Evolutionary conservation across 2,329 filamentous ascomycete genomes (phyloP), one percentile per base, ranked within the genome.

Genomic region (Pyrenochaeta sp.): DNA sequence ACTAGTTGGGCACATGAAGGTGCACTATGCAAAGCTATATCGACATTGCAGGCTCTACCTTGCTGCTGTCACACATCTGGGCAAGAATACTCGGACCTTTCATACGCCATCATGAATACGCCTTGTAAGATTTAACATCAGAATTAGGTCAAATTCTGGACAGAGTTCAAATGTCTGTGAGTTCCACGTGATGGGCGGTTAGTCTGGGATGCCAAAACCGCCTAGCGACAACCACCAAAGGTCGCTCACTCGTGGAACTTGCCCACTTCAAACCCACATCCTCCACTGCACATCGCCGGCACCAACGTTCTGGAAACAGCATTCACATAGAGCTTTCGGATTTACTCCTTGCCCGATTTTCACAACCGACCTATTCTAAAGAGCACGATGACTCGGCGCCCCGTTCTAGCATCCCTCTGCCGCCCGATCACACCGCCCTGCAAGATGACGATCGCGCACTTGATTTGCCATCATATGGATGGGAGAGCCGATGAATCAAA

Each of bases 351-450:
- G 3, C 30, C 6, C 41, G 20, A 47, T 14, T 15, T n/a, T 31
- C 29, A 31, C 29, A 17, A 18, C 30, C n/a, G 35, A 31, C 31
- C 37, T 18, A 30, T 23, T 31, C 14, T 32, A 31, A 43, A 39
- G 17, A 20, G 23, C 30, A 54, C 58, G 33, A 60, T 53, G 47
- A 41, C 47, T 39, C 29, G 43, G n/a, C 33, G 23, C 49, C 44
- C 48, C 49, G 56, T 49, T 39, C 55, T 47, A 47, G 54, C 60
- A 45, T 63, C 64, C 64, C 64, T 65, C 64, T 61, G 53, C 60
- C 56, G 43, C 50, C 53, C 43, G 47, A 51, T 45, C 51, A 46
- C 37, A 44, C 44, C 54, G n/a, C 46, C 45, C 29, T 36, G 20
- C 54, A 36, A 33, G 12, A 21, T 27, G 32, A 30, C 52, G 36